Conservation (phyloP, 31 red algal genomes). For the Asparagopsis taxiformis region DNA sequence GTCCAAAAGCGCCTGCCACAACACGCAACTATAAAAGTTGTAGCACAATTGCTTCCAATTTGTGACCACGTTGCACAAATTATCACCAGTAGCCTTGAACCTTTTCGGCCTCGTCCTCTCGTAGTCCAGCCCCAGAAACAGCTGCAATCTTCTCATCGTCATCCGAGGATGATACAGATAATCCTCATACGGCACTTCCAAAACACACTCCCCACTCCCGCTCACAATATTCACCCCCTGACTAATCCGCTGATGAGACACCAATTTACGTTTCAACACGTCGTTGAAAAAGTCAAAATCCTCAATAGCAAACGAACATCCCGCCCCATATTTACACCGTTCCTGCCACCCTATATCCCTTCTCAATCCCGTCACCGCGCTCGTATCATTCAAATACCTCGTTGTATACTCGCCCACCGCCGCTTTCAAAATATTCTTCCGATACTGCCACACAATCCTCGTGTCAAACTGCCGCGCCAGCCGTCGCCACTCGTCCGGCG, state of each 20-base stretch:
- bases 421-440: conserved; percentile 74
- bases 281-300: conserved; percentile 35
- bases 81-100: conserved; percentile 78
- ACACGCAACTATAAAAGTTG: conserved; percentile 65
- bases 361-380: conserved; percentile 41
- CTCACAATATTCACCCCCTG: conserved; percentile 33
- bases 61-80: conserved; percentile 61
- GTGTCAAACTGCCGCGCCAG: conserved; percentile 59
- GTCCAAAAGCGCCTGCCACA: conserved; percentile 65
- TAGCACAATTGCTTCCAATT: conserved; percentile 69
- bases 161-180: conserved; percentile 56
- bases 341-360: neutral
- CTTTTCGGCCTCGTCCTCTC: conserved; percentile 48
- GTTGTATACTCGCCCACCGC: conserved; percentile 66
- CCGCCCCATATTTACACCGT: conserved; percentile 37
- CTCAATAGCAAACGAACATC: conserved; percentile 24
- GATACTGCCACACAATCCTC: conserved; percentile 78
- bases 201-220: conserved; percentile 42
- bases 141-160: conserved; percentile 34
- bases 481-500: conserved; percentile 31
- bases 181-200: conserved; percentile 77
- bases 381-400: conserved; percentile 60
- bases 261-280: conserved; percentile 14
- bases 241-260: conserved; percentile 10
- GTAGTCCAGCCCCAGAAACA: conserved; percentile 41